Evolutionary conservation across 257 asterid species (phyloP), one percentile per base, ranked within the genome.

Genomic region (Verbascum thapsus): DNA sequence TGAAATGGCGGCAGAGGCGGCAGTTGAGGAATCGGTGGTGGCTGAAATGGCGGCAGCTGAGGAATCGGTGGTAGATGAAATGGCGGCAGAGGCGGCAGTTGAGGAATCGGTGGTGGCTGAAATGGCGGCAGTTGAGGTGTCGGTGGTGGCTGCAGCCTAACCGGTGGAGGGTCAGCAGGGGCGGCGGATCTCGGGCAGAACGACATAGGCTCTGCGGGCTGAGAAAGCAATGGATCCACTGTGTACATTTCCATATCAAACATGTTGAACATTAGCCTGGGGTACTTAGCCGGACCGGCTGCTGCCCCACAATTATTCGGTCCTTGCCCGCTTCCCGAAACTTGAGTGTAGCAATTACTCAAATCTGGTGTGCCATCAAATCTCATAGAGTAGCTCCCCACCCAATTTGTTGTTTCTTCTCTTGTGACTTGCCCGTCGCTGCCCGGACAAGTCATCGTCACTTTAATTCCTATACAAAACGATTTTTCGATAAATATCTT

Each of bases 351-450:
- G 75, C 98, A 91, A 17, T 74, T 58, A 23, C 86, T 73, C 76
- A 91, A 71, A 50, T 88, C 83, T 5, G 94, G 95, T n/a, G 82
- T 63, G 39, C 95, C 95, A 2, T 73, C 90, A 38, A 94, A 66
- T 26, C 80, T 82, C 83, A 94, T 82, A 0, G 78, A 83, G 11
- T 76, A 94, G 63, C 52, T 71, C 4, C 99, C 99, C 15, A 82
- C 44, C 90, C 90, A 85, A 12, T 89, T 84, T 1, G 97, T 83
- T 1, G 92, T 81, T 48, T 87, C 90, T 58, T 90, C 95, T 53
- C 90, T 70, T 7, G 83, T 68, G 51, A 61, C 45, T 58, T 80
- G 85, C 19, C 97, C 99, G 17, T 88, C 85, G 17, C 75, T 81
- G 34, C 83, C 88, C 26, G 86, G 97, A 43, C 99, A 94, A 1